phyloP scores from a whole-genome alignment of 495 filamentous ascomycete genomes.

The Cercophora newfieldiana region DNA sequence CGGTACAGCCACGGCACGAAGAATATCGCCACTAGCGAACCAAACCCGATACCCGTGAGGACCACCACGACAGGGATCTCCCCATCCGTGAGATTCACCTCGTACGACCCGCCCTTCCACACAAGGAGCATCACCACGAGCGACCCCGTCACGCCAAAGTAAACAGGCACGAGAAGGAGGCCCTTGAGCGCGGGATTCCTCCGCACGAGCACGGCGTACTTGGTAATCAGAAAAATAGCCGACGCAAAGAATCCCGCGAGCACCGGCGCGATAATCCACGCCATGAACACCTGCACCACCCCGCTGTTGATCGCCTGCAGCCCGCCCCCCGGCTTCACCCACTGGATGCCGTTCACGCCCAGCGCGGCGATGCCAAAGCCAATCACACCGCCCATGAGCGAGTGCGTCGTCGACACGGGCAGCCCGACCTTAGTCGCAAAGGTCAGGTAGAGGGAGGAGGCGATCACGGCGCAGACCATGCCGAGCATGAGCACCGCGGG shows the following conservation, averaged over 20 bases:
- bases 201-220: conserved; percentile 62
- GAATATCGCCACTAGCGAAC: conserved; percentile 33
- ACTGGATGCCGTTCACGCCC: conserved; percentile 48
- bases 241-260: conserved; percentile 54
- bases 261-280: conserved; percentile 63
- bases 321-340: conserved; percentile 50
- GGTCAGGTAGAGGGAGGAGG: conserved; percentile 59
- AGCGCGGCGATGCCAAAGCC: conserved; percentile 62
- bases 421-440: conserved; percentile 53
- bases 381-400: conserved; percentile 60
- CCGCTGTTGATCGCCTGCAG: conserved; percentile 51
- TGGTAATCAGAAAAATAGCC: conserved; percentile 63
- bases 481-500: conserved; percentile 59
- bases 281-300: conserved; percentile 48
- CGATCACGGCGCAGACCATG: conserved; percentile 60
- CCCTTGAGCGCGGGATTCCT: conserved; percentile 56
- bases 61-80: conserved; percentile 15
- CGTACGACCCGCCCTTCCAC: conserved; percentile 51
- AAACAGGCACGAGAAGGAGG: conserved; percentile 59
- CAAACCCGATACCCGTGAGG: conserved; percentile 13
- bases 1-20: conserved; percentile 65
- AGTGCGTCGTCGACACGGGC: conserved; percentile 66
- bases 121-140: conserved; percentile 66
- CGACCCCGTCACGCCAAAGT: conserved; percentile 59
- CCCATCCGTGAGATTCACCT: conserved; percentile 45